A percentile compares a stretch with the other conserved stretches of the same genome.
Evolutionary conservation across 768 basidiomycete species (phyloP).

Genomic region (Pilatotrama ljubarskyi): DNA sequence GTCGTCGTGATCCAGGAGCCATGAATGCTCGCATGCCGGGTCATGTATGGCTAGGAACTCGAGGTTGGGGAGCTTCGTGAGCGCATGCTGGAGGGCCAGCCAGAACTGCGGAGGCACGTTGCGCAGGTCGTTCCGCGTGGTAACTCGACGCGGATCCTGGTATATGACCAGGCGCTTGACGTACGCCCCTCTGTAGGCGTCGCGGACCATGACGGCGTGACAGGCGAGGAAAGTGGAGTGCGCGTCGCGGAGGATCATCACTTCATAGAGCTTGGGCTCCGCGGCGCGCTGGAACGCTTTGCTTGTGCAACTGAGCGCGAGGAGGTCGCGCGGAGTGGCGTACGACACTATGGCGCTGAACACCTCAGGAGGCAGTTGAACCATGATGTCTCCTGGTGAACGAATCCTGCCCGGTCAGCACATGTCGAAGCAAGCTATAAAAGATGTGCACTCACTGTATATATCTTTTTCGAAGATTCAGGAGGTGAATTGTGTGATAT

Average conservation of each 20-base stretch:
- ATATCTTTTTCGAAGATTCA: no score
- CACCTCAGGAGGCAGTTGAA: constrained; percentile 43
- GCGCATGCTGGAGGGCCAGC: constrained; percentile 41
- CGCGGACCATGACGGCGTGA: constrained; percentile 36
- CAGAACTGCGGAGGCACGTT: constrained; percentile 42
- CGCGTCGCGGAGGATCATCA: constrained; percentile 41
- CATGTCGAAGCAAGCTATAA: no score
- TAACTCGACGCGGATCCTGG: constrained; percentile 34
- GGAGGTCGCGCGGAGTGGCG: constrained; percentile 39
- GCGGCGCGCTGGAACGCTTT: constrained; percentile 50
- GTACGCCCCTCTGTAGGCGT: constrained; percentile 38
- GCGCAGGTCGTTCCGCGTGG: constrained; percentile 6
- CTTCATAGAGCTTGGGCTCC: constrained; percentile 47
- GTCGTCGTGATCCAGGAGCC: constrained; percentile 45
- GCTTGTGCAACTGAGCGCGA: constrained; percentile 44
- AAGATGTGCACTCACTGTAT: no score
- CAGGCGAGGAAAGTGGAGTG: constrained; percentile 39
- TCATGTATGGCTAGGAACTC: constrained; percentile 46
- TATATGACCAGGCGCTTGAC: constrained; percentile 47
- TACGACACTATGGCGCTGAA: constrained; percentile 42
- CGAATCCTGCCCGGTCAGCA: no score
- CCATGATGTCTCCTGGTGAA: neutral
- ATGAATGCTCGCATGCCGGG: constrained; percentile 39
- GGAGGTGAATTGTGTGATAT: no score
- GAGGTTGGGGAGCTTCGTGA: constrained; percentile 46